Base-by-base conservation (phyloP, 2,329 filamentous ascomycete genomes). In the Neonectria coccinea region DNA sequence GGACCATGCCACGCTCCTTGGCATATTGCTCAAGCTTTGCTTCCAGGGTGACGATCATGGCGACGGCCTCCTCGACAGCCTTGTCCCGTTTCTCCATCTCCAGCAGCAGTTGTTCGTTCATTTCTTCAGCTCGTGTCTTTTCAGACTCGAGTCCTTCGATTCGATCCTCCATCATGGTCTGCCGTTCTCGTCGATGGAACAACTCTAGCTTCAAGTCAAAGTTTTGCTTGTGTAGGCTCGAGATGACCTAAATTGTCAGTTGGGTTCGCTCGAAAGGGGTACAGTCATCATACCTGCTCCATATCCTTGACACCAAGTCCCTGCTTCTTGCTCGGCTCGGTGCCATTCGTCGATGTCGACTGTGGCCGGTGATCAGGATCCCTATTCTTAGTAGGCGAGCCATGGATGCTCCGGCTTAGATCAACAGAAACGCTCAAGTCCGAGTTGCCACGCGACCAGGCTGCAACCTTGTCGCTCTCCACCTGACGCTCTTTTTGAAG, bases 131-230 rank as follows among this genome's bases (percentile, higher is more conserved):
- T 70, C 89, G 85, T 4, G 77, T 78, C 65, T 85, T 84, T 57
- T 88, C 83, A 8, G 78, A 76, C 66, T 88, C 85, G 18, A 92
- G 79, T 5, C 76, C 76, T 41, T 88, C 84, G n/a, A 89, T 70
- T 44, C 83, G 82, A 36, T 85, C 82, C 72, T 92, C 89, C 36
- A 92, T 72, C 22, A 80, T 80, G 9, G 82, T 83, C 72, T 91
- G 89, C 57, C 86, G 84, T 77, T 93, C 87, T 29, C 91, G 84
- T 7, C 89, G 85, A 73, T 93, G 90, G 70, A 86, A 92, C 1
- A 93, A 78, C 74, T 93, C 90, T 33, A 93, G 81, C 76, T 93
- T 93, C 45, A 93, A 82, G 69, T 92, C 90, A 70, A 93, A 93
- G 72, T 93, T 93, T 78, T 92, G 88, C 74, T 93, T 93, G 76